Conservation (phyloP, 2,329 filamentous ascomycete species). For the Diaporthe caulivora region DNA sequence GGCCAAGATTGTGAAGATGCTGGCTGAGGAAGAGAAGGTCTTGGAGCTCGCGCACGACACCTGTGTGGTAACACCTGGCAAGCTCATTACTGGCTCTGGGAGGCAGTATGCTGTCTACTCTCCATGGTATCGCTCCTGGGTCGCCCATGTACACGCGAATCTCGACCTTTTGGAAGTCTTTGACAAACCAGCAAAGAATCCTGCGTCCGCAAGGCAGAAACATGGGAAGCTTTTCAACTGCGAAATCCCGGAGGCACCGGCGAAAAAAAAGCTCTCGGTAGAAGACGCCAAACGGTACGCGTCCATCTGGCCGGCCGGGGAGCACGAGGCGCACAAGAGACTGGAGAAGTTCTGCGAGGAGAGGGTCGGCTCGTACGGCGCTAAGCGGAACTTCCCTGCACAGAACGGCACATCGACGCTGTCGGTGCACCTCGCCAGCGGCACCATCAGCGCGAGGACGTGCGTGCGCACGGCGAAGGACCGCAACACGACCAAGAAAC, state of each 20-base stretch:
- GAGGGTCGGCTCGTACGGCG: conserved; percentile 71
- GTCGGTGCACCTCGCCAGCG: conserved; percentile 77
- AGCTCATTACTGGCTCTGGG: conserved; percentile 74
- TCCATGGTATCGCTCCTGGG: conserved; percentile 85
- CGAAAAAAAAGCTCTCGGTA: conserved; percentile 70
- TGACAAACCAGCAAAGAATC: conserved; percentile 69
- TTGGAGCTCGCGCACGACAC: conserved; percentile 84
- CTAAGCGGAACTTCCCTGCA: conserved; percentile 75
- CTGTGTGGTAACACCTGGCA: conserved; percentile 83
- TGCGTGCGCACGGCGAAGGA: conserved; percentile 72
- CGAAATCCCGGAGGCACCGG: conserved; percentile 71
- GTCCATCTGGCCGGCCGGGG: conserved; percentile 79
- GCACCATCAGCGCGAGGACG: conserved; percentile 75
- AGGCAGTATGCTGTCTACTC: conserved; percentile 87
- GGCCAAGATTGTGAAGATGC: conserved; percentile 70
- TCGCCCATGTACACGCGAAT: conserved; percentile 78
- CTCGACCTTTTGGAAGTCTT: conserved; percentile 74
- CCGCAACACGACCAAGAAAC: conserved; percentile 71
- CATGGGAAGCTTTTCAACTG: conserved; percentile 71
- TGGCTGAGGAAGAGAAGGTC: conserved; percentile 72
- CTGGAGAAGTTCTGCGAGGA: conserved; percentile 77
- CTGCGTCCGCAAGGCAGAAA: conserved; percentile 52
- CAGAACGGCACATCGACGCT: conserved; percentile 74
- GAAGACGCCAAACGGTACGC: conserved; percentile 71
- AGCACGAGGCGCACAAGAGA: conserved; percentile 75